Evolutionary conservation across 2,329 filamentous ascomycete genomes (phyloP), one percentile per base, ranked within the genome.

Genomic region (Clonostachys sp.): DNA sequence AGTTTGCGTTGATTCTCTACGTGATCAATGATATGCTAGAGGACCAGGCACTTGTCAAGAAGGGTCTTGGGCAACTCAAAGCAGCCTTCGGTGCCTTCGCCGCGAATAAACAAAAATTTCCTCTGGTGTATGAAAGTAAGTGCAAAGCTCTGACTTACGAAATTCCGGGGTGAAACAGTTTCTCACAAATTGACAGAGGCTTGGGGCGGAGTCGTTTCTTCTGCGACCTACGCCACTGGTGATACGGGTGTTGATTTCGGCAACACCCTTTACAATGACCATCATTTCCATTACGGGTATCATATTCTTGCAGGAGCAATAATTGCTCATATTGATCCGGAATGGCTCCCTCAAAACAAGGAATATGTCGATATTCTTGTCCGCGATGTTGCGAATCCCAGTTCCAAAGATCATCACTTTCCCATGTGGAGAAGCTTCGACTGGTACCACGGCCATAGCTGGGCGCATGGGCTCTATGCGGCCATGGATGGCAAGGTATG

Each of bases 401-500:
- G 80, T 55, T 61, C 74, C 4, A 63, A 77, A 16, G 91, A 96
- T 61, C 73, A 76, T 30, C 82, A 82, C 56, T 97, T 95, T 65
- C 91, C 92, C 0, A 84, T 89, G 55, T 91, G 80, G 51, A 81
- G 94, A 44, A 81, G 75, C 48, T 97, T 96, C 60, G 94, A 97
- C 67, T 96, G 90, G 89, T 97, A 85, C 64, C 84, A 95, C 59
- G 94, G 92, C 3, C 94, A 97, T 73, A 91, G 86, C 49, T 96
- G 92, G 90, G 92, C 92, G 3, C 90, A 89, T 47, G 88, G 88
- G 2, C 68, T 92, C 6, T 88, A 82, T 57, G 80, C 87, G 51
- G 75, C 79, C 36, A 72, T 71, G 47, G 87, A 92, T 62, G 88
- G 89, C 51, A 91, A 91, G 68, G 83, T 72, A 42, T 45, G 44